These are phyloP conservation scores for Coemansia sp. DNA, from an alignment of 192 early-diverging fungal species.

Conservation along the genomic window DNA sequence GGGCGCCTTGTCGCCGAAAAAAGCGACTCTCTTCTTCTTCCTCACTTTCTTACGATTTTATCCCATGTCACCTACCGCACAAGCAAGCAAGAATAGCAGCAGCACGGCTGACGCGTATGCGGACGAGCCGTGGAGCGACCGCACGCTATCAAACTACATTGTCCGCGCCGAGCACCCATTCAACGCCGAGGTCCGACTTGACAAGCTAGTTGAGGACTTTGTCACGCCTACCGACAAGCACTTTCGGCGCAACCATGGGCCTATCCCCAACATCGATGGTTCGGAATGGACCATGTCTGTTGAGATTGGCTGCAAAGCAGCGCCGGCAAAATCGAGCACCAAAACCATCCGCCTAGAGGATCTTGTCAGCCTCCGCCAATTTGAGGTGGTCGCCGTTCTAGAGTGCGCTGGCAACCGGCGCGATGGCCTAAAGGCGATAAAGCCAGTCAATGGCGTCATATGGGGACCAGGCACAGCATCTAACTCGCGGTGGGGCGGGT, in stretches of 20 bases:
- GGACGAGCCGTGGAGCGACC: slow-evolving; percentile 67
- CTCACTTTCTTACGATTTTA: not conserved
- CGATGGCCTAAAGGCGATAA: slow-evolving; percentile 72
- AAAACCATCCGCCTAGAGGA: slow-evolving; percentile 55
- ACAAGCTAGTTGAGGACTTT: slow-evolving; percentile 59
- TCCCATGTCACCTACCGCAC: not conserved
- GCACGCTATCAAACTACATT: slow-evolving; percentile 59
- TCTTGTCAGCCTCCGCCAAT: slow-evolving; percentile 56
- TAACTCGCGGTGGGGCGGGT: slow-evolving; percentile 80
- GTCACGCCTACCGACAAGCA: slow-evolving; percentile 76
- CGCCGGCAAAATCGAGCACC: slow-evolving; percentile 20
- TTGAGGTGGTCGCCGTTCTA: slow-evolving; percentile 62
- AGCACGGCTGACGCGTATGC: slow-evolving; percentile 36
- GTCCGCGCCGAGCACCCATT: slow-evolving; percentile 71
- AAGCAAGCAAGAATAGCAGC: not conserved
- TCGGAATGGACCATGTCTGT: slow-evolving; percentile 61
- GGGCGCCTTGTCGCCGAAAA: not conserved
- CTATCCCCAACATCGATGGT: slow-evolving; percentile 73
- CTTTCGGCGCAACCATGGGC: slow-evolving; percentile 87
- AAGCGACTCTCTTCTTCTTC: not conserved
- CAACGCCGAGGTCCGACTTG: slow-evolving; percentile 78
- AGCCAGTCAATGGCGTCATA: slow-evolving; percentile 75
- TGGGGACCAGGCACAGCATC: slow-evolving; percentile 77
- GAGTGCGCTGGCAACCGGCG: slow-evolving; percentile 87
- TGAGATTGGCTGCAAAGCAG: slow-evolving; percentile 26